A percentile compares a stretch with the other conserved stretches of the same genome.
Conservation (phyloP, 805 yeast species). For the Vanderwaltozyma tropicalis region DNA sequence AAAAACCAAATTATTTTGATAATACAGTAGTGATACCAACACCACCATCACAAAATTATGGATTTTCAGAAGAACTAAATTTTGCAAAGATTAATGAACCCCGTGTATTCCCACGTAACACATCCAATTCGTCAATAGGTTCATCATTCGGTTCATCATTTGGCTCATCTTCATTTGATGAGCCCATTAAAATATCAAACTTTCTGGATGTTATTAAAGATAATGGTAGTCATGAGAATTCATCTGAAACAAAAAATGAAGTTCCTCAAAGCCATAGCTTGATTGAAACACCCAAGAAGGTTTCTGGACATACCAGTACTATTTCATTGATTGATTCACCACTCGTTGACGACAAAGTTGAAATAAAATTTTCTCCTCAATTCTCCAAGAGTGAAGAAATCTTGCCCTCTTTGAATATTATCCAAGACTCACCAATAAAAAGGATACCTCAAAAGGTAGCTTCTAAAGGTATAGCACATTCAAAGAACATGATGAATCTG, state of each 20-base stretch:
- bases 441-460: neutral
- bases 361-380: neutral
- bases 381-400: conserved; percentile 2
- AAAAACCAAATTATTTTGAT: neutral
- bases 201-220: conserved; percentile 6
- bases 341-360: neutral
- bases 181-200: conserved; percentile 15
- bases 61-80: neutral
- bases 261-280: no score
- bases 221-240: no score
- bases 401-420: neutral
- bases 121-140: conserved; percentile 1
- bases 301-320: neutral
- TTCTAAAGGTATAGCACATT: neutral
- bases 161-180: conserved; percentile 13
- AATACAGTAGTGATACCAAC: neutral
- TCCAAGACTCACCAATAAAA: neutral
- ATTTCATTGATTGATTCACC: neutral
- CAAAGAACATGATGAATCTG: conserved; percentile 2
- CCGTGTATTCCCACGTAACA: neutral
- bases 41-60: neutral
- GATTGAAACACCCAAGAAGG: neutral
- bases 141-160: conserved; percentile 6
- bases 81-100: no score
- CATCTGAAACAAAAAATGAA: neutral